Evolutionary conservation across 208 protist species (phyloP).

Genomic region (Angomonas deanei): DNA sequence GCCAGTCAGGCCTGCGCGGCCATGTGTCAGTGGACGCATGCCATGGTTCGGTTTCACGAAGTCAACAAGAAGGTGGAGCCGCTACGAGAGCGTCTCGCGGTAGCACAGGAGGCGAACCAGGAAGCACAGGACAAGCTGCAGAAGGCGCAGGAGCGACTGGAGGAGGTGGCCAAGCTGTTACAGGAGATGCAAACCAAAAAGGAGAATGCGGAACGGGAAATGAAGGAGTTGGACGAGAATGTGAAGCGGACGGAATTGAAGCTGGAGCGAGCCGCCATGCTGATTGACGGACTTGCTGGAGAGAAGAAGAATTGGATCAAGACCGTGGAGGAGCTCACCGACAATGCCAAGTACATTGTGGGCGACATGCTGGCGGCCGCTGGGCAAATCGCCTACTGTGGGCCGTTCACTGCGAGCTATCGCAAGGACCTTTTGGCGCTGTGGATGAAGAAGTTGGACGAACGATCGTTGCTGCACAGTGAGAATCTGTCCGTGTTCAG

Average conservation of each 20-base stretch:
- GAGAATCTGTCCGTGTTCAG: constrained; percentile 78
- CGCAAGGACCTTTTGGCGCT: constrained; percentile 72
- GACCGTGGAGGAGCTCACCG: constrained; percentile 87
- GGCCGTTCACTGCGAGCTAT: constrained; percentile 94
- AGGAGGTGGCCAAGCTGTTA: constrained; percentile 91
- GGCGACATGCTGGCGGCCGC: constrained; percentile 96
- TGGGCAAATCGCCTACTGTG: constrained; percentile 95
- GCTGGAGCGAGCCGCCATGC: constrained; percentile 92
- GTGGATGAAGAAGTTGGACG: constrained; percentile 83
- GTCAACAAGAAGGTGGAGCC: constrained; percentile 94
- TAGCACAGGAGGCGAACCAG: constrained; percentile 92
- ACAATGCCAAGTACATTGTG: constrained; percentile 83
- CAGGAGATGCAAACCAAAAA: constrained; percentile 91
- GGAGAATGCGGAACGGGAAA: constrained; percentile 87
- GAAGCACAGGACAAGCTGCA: constrained; percentile 88
- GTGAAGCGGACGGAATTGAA: constrained; percentile 94
- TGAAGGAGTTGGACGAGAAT: constrained; percentile 90
- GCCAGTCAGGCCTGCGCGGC: constrained; percentile 96
- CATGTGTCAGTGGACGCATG: constrained; percentile 98
- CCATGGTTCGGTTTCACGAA: constrained; percentile 97
- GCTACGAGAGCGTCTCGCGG: constrained; percentile 82
- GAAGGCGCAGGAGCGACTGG: constrained; percentile 84
- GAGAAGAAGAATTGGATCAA: constrained; percentile 94
- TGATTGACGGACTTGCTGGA: constrained; percentile 95
- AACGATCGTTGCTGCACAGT: constrained; percentile 77